Evolutionary conservation across 2,329 filamentous ascomycete species (phyloP).

Genomic region (Stenocarpella maydis): DNA sequence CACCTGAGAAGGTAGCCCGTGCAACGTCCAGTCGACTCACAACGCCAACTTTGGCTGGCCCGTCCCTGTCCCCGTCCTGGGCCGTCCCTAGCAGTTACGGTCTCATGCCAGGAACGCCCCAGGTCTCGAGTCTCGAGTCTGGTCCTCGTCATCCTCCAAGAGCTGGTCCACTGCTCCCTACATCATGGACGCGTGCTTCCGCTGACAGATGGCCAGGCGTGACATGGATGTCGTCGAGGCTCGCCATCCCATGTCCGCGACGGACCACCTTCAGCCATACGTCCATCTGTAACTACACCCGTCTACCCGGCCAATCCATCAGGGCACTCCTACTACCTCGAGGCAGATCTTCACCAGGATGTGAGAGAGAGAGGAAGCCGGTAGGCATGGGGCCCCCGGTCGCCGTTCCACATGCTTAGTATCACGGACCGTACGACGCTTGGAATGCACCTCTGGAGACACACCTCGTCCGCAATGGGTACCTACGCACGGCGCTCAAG

Average conservation of each 20-base stretch:
- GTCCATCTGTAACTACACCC: background rate
- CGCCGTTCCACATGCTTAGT: conserved; percentile 21
- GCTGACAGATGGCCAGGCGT: conserved; percentile 12
- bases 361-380: background rate
- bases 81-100: conserved; percentile 6
- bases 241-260: background rate
- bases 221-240: background rate
- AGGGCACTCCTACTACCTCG: background rate
- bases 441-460: conserved; percentile 25
- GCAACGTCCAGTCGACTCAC: conserved; percentile 18
- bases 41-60: conserved; percentile 12
- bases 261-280: background rate
- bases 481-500: conserved; percentile 10
- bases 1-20: conserved; percentile 21
- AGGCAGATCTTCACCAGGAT: conserved; percentile 20
- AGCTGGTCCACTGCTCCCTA: background rate
- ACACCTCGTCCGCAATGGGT: conserved; percentile 8
- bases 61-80: conserved; percentile 6
- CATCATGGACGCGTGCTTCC: background rate
- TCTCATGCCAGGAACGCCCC: background rate
- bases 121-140: conserved; percentile 1
- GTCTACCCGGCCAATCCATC: background rate
- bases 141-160: background rate
- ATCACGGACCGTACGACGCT: conserved; percentile 24
- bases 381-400: conserved; percentile 4